Base-by-base conservation (phyloP, 768 basidiomycete genomes). In the Lanmaoa rubissima region DNA sequence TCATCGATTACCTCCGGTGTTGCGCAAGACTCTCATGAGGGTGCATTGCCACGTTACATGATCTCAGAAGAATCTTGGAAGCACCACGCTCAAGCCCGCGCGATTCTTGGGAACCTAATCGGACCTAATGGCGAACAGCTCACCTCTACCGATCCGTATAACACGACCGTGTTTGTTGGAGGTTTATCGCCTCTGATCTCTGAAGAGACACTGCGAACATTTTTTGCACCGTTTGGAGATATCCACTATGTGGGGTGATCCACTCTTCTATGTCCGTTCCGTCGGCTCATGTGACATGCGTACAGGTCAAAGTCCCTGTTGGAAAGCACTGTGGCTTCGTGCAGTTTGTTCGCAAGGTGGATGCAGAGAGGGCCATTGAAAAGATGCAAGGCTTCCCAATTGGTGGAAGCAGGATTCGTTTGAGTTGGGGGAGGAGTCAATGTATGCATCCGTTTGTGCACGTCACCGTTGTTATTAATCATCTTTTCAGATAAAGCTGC, bases 311-410 rank as follows among this genome's bases (percentile, higher is more conserved):
- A 73, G 94, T 97, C n/a, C 94, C 94, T 12, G 88, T 92, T 43
- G 93, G 92, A 49, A 96, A 96, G 67, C 91, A 94, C 61, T 97
- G 94, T 64, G 94, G 94, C 1, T 97, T 97, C 66, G 94, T 97
- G 44, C 94, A 97, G 74, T 97, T 93, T 65, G 90, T 96, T 28
- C 82, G 87, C 61, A 94, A 96, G 73, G 84, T 83, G 11, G 94
- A 97, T 72, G 94, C 94, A 12, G 93, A 95, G 71, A 80, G 83
- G 38, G 93, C 94, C 10, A 97, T 97, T 58, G 90, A 94, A 74
- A 93, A 92, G 74, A 94, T 96, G 94, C 94, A 96, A 76, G 94
- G 93, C 26, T 96, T 94, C 69, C 92, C 93, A 5, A 87, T 97
- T 61, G 93, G 92, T 35, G 94, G 94, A 16, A 93, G 92, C 61